Percentiles rank a stretch among this genome's conserved stretches.
These are phyloP conservation scores for Pyrus betulifolia DNA, from an alignment of 306 rosid species.

Conservation along the genomic window DNA sequence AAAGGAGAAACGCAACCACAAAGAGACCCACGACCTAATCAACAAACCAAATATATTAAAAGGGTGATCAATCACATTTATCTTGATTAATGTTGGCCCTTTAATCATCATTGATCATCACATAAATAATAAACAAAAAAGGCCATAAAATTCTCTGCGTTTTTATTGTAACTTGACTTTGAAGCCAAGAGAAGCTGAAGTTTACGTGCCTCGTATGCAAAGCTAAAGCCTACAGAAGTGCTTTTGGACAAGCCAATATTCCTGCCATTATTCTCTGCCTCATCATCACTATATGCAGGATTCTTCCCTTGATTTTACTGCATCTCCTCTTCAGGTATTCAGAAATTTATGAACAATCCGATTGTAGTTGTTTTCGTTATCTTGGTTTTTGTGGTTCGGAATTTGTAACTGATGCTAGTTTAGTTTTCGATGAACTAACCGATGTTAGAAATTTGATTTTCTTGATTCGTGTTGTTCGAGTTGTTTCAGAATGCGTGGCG, in stretches of 20 bases:
- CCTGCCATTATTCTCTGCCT: not conserved
- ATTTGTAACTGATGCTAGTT: not conserved
- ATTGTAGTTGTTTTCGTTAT: not conserved
- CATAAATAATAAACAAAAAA: not conserved
- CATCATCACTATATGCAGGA: constrained; percentile 13
- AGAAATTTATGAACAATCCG: not conserved
- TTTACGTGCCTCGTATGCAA: constrained; percentile 59
- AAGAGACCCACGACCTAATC: constrained; percentile 9
- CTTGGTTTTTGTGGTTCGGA: not conserved
- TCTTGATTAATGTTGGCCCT: constrained; percentile 4
- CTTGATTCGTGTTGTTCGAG: not conserved
- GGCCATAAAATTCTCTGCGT: constrained; percentile 10
- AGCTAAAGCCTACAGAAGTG: constrained; percentile 25
- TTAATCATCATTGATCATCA: constrained; percentile 15
- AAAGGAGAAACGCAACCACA: constrained; percentile 37
- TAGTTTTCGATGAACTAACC: not conserved
- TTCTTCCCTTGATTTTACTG: not conserved
- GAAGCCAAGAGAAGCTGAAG: constrained; percentile 53
- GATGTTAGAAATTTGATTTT: not conserved
- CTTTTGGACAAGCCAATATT: constrained; percentile 9
- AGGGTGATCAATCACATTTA: constrained; percentile 12
- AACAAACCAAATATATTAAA: not conserved
- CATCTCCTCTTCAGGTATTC: not conserved
- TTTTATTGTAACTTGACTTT: constrained; percentile 47
- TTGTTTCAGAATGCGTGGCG: not conserved